These are phyloP conservation scores for Helicocarpus griseus DNA, from an alignment of 2,329 filamentous ascomycete species.

Conservation along the genomic window DNA sequence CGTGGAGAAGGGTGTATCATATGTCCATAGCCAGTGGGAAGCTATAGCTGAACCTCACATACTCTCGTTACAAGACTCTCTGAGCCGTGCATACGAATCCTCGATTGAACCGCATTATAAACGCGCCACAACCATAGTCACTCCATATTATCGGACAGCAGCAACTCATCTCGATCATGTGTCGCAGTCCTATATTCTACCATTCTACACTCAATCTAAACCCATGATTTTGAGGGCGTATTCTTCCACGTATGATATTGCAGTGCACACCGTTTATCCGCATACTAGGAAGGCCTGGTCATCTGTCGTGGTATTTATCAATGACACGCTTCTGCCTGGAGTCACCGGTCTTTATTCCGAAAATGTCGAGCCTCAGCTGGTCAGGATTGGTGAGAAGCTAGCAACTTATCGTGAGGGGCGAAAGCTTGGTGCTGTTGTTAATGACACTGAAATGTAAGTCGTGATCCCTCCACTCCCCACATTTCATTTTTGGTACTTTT, in stretches of 20 bases:
- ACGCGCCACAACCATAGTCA: conserved; percentile 46
- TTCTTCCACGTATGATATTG: conserved; percentile 54
- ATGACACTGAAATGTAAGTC: conserved; percentile 42
- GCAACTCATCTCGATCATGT: conserved; percentile 55
- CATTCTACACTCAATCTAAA: conserved; percentile 61
- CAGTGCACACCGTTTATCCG: conserved; percentile 61
- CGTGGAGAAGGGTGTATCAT: conserved; percentile 56
- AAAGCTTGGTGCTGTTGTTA: conserved; percentile 50
- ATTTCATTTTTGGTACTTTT: background rate
- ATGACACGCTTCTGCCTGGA: conserved; percentile 71
- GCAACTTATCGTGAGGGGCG: conserved; percentile 54
- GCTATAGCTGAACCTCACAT: conserved; percentile 67
- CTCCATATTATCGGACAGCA: conserved; percentile 64
- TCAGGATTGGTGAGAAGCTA: conserved; percentile 82
- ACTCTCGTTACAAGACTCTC: conserved; percentile 51
- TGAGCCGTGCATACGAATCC: conserved; percentile 57
- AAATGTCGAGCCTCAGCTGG: conserved; percentile 89
- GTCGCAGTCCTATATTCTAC: conserved; percentile 64
- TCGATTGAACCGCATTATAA: conserved; percentile 65
- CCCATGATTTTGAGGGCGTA: conserved; percentile 68
- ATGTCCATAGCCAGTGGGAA: conserved; percentile 65
- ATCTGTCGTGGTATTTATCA: conserved; percentile 59
- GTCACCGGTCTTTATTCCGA: conserved; percentile 72
- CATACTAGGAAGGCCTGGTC: conserved; percentile 62
- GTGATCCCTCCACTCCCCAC: too few relatives aligned